Evolutionary conservation across 2,329 filamentous ascomycete species (phyloP), one percentile per base, ranked within the genome.

Genomic region (Xylariaceae sp.): DNA sequence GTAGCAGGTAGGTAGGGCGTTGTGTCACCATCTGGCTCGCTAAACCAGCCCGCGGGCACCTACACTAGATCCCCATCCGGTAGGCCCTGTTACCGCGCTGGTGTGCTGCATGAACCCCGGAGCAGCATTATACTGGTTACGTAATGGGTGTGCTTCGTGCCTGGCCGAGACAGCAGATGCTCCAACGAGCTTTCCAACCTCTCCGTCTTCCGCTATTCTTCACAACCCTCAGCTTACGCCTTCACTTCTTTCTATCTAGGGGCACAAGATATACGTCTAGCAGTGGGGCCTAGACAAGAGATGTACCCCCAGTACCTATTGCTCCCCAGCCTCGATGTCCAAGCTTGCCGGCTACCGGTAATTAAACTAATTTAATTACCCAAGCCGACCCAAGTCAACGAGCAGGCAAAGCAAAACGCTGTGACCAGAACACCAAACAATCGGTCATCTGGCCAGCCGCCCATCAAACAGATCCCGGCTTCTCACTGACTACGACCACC

Each of bases 401-500:
- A 45, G 30, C 29, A 37, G 22, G 30, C 16, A 36, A 21, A 34
- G 45, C 26, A 26, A 44, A 34, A 41, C 40, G 40, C 48, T 47
- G 45, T 42, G 49, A 53, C 54, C 49, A 51, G 52, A 53, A 54
- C 56, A 55, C 21, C 41, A 41, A 34, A 41, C 39, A 41, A 41
- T 43, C 41, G 32, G 47, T 55, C 49, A 42, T 55, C 57, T 49
- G 50, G 26, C 45, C 46, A 52, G 45, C 51, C 42, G 45, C 43
- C 54, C 43, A 26, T 51, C 54, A 36, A 46, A 53, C 55, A 19
- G 36, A 43, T 39, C 32, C 42, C 41, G 18, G 29, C 48, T 53
- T 26, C 55, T 56, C 53, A 48, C 58, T 54, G 48, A 56, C 53
- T 47, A 51, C 53, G 51, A 49, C 53, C 22, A 19, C 45, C 53